Evolutionary conservation across 2,329 filamentous ascomycete species (phyloP).

Genomic region (Penicillium sp.): DNA sequence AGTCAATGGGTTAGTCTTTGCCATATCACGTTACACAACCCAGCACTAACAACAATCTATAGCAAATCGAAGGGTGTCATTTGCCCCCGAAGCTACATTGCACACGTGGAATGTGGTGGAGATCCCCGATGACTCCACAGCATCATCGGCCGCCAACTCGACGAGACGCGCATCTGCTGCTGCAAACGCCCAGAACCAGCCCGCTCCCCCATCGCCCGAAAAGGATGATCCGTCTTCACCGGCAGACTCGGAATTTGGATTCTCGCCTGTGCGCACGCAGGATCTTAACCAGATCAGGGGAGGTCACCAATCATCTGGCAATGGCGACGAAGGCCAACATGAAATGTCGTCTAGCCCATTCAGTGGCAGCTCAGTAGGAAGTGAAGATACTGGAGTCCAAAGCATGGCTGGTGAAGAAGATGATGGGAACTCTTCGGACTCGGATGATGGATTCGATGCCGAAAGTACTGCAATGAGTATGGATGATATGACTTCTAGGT

Average conservation of each 20-base stretch:
- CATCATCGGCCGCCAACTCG: conserved; percentile 70
- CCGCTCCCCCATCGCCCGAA: conserved; percentile 45
- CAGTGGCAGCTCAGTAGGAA: conserved; percentile 59
- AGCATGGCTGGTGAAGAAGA: conserved; percentile 46
- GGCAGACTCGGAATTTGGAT: conserved; percentile 58
- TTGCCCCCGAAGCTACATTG: conserved; percentile 93
- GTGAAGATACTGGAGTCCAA: conserved; percentile 46
- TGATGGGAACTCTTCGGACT: conserved; percentile 48
- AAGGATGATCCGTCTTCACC: conserved; percentile 63
- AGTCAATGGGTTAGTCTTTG: conserved; percentile 67
- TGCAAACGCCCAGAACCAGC: conserved; percentile 37
- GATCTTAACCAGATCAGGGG: conserved; percentile 62
- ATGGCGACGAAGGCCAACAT: conserved; percentile 62
- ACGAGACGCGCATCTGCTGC: conserved; percentile 71
- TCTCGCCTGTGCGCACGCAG: conserved; percentile 66
- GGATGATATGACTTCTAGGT: conserved; percentile 73
- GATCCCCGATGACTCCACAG: conserved; percentile 82
- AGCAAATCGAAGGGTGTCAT: conserved; percentile 90
- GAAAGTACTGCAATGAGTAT: conserved; percentile 81
- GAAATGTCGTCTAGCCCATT: conserved; percentile 76
- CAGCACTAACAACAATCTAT: conserved; percentile 20
- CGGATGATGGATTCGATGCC: conserved; percentile 54
- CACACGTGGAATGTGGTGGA: conserved; percentile 97
- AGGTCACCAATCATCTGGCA: conserved; percentile 23
- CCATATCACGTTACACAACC: not conserved